A percentile compares a stretch with the other conserved stretches of the same genome.
Evolutionary conservation across 2,329 filamentous ascomycete species (phyloP).

Genomic region (Alternaria tenuissima): DNA sequence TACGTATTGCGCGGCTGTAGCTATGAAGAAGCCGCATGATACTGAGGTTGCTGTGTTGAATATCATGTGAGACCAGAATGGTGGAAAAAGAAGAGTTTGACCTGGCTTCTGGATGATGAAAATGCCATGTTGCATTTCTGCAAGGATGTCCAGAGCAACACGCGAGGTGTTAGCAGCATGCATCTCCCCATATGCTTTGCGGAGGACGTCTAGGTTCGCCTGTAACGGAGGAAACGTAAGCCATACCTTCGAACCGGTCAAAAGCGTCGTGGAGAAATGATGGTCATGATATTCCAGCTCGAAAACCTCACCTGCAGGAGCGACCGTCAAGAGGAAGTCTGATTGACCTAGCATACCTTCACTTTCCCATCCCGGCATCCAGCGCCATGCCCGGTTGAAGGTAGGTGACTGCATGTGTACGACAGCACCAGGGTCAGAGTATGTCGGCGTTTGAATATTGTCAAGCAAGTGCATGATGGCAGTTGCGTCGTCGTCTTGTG

Average conservation of each 20-base stretch:
- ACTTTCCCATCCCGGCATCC: slow-evolving; percentile 3
- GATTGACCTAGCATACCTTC: slow-evolving; percentile 17
- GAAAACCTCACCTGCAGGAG: slow-evolving; percentile 14
- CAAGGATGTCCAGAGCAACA: background rate
- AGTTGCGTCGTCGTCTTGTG: slow-evolving; percentile 6
- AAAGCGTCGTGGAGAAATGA: slow-evolving; percentile 15
- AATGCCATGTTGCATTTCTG: slow-evolving; percentile 18
- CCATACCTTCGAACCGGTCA: slow-evolving; percentile 20
- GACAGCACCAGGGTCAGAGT: slow-evolving; percentile 14
- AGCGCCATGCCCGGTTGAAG: slow-evolving; percentile 7
- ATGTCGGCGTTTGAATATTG: slow-evolving; percentile 15
- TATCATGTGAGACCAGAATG: slow-evolving; percentile 16
- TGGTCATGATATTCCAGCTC: slow-evolving; percentile 18
- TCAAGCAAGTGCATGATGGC: slow-evolving; percentile 15
- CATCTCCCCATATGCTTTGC: slow-evolving; percentile 1
- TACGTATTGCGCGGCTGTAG: slow-evolving; percentile 10
- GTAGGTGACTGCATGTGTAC: slow-evolving; percentile 18
- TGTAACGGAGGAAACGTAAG: slow-evolving; percentile 13
- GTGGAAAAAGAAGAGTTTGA: slow-evolving; percentile 16
- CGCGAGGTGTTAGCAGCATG: background rate
- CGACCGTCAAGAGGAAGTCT: slow-evolving; percentile 7
- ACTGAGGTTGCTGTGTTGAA: slow-evolving; percentile 12
- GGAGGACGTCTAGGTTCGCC: slow-evolving; percentile 5
- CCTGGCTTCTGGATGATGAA: slow-evolving; percentile 21
- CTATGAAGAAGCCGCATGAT: slow-evolving; percentile 12